A percentile compares a stretch with the other conserved stretches of the same genome.
These are phyloP conservation scores for Plantago elongata DNA, from an alignment of 257 asterid species.

Conservation along the genomic window DNA sequence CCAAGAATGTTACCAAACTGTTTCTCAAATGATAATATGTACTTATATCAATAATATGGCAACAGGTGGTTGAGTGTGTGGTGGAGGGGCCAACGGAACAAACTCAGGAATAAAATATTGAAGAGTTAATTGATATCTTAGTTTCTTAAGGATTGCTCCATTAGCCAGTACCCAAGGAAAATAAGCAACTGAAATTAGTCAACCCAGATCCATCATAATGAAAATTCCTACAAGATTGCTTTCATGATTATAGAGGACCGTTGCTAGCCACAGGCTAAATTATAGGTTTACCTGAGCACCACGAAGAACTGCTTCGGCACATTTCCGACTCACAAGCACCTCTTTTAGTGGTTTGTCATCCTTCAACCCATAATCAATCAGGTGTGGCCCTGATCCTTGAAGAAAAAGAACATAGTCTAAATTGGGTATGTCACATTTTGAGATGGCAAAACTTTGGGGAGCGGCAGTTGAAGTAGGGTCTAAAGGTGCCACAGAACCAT, in stretches of 20 bases:
- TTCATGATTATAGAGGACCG: neutral
- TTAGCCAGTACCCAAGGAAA: too few species aligned
- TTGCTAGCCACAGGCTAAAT: conserved; percentile 7
- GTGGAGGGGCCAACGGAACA: too few species aligned
- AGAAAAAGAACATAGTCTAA: conserved; percentile 72
- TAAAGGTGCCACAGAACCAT: conserved; percentile 19
- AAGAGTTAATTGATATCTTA: too few species aligned
- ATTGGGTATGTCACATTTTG: conserved; percentile 61
- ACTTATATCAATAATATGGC: too few species aligned
- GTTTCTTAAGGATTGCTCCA: too few species aligned
- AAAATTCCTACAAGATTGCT: neutral
- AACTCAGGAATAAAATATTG: too few species aligned
- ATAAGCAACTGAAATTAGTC: neutral
- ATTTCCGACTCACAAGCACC: conserved; percentile 91
- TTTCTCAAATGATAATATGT: too few species aligned
- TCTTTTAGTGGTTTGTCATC: conserved; percentile 72
- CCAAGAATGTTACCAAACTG: too few species aligned
- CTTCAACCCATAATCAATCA: conserved; percentile 50
- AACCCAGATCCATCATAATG: neutral
- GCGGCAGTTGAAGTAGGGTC: conserved; percentile 19
- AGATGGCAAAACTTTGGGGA: conserved; percentile 28
- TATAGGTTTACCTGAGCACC: conserved; percentile 81
- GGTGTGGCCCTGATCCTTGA: conserved; percentile 87
- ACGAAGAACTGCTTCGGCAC: conserved; percentile 99
- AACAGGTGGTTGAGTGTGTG: too few species aligned